Conservation (phyloP, 331 rosid genomes). For the Malus hybrid region DNA sequence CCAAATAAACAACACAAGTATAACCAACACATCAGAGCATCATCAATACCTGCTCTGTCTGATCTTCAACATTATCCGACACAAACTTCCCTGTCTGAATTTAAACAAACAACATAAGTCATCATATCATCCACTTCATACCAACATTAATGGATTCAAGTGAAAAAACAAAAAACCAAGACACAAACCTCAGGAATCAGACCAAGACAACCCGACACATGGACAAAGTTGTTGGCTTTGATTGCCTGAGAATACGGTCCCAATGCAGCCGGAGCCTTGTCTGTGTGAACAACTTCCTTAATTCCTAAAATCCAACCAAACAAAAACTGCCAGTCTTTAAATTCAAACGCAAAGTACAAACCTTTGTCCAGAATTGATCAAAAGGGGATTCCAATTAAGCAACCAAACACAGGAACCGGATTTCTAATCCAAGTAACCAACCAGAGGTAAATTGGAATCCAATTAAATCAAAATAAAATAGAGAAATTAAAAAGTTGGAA, state of each 20-base stretch:
- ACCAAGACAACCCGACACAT: conserved; percentile 77
- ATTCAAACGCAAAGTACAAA: background rate
- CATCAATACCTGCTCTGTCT: conserved; percentile 70
- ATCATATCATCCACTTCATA: background rate
- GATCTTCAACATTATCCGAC: conserved; percentile 67
- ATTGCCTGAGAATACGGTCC: conserved; percentile 89
- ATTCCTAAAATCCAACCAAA: conserved; percentile 18
- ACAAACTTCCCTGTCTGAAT: conserved; percentile 68
- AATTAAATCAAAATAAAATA: background rate
- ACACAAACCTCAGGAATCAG: conserved; percentile 66
- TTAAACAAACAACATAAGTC: conserved; percentile 6
- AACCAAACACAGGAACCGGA: background rate
- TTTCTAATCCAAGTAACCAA: background rate
- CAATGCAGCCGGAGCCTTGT: conserved; percentile 78
- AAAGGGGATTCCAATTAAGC: background rate
- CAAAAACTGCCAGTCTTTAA: background rate
- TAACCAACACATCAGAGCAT: background rate
- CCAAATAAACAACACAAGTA: background rate
- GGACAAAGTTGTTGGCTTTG: conserved; percentile 61
- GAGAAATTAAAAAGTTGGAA: background rate
- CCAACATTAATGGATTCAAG: background rate
- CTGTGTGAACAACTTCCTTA: conserved; percentile 64
- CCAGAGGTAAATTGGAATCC: background rate
- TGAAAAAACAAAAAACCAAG: background rate
- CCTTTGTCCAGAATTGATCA: background rate